Evolutionary conservation across 768 basidiomycete species (phyloP).

Genomic region (Pleurotus cornucopiae): DNA sequence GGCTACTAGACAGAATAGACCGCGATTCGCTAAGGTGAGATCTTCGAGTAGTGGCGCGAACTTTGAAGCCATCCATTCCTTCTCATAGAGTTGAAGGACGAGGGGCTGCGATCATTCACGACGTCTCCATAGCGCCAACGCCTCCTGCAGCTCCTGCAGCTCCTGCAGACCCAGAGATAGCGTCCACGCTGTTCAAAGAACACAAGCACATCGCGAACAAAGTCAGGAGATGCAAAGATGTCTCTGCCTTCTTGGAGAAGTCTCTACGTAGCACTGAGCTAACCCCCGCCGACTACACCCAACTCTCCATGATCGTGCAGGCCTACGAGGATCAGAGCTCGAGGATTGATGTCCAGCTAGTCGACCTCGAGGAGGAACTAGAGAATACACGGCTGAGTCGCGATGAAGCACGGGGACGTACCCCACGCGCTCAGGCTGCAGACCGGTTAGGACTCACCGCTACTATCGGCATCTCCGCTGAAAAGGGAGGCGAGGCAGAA

Average conservation of each 20-base stretch:
- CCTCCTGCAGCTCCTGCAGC: neutral
- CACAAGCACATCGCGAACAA: constrained; percentile 1
- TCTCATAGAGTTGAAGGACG: constrained; percentile 13
- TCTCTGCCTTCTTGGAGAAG: constrained; percentile 23
- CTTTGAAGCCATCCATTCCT: too few relatives aligned
- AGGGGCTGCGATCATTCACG: constrained; percentile 13
- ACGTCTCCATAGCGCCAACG: constrained; percentile 9
- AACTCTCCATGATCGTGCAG: constrained; percentile 24
- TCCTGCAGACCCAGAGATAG: neutral
- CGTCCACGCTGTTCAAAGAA: neutral
- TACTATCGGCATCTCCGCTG: constrained; percentile 31
- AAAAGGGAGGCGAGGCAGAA: constrained; percentile 30
- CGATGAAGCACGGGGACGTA: too few relatives aligned
- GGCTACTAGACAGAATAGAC: constrained; percentile 32
- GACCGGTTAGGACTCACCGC: constrained; percentile 21
- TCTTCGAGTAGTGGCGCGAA: too few relatives aligned
- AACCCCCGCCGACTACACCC: constrained; percentile 18
- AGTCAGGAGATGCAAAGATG: constrained; percentile 10
- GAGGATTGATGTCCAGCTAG: constrained; percentile 13
- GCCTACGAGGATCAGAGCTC: constrained; percentile 27
- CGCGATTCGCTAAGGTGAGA: constrained; percentile 33
- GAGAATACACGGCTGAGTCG: too few relatives aligned
- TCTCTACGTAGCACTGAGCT: constrained; percentile 32
- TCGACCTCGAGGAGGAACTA: constrained; percentile 1
- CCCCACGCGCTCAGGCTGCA: too few relatives aligned